Evolutionary conservation across 805 yeast genomes (phyloP).

Genomic region (Kuraishia cidri): DNA sequence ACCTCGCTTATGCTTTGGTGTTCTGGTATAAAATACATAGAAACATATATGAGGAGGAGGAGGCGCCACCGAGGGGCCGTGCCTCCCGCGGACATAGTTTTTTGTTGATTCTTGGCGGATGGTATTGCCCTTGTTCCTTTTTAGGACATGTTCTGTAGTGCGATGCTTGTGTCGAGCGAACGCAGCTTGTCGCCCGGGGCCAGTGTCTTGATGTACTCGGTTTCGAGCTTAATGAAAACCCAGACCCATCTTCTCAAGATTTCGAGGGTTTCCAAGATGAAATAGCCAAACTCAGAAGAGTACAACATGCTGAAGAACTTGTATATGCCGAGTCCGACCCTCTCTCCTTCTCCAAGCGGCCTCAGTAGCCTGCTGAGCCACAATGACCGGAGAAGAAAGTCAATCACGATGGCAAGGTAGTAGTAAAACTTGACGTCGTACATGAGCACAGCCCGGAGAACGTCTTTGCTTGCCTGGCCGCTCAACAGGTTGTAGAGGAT

Average conservation of each 20-base stretch:
- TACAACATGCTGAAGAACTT: conserved; percentile 14
- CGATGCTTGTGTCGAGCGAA: too few species aligned
- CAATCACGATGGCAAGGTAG: conserved; percentile 46
- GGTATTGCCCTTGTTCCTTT: too few species aligned
- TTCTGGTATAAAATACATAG: too few species aligned
- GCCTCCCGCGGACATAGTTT: too few species aligned
- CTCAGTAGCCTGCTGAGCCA: conserved; percentile 58
- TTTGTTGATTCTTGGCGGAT: too few species aligned
- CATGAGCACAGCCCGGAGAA: conserved; percentile 19
- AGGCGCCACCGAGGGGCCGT: too few species aligned
- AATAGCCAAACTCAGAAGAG: conserved; percentile 50
- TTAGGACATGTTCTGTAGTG: too few species aligned
- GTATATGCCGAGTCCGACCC: not conserved
- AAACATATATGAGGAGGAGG: too few species aligned
- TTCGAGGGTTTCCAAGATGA: conserved; percentile 65
- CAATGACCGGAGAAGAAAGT: conserved; percentile 60
- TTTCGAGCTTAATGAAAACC: conserved; percentile 79
- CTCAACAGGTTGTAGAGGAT: conserved; percentile 28
- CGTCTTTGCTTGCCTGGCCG: conserved; percentile 7
- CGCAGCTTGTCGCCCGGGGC: too few species aligned
- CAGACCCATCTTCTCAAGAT: conserved; percentile 81
- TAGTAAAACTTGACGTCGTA: conserved; percentile 31
- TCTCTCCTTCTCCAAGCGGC: conserved; percentile 3
- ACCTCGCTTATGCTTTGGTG: too few species aligned
- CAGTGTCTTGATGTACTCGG: conserved; percentile 41